Conservation (phyloP, 371 early-diverging fungal species). For the Mortierella sp. region DNA sequence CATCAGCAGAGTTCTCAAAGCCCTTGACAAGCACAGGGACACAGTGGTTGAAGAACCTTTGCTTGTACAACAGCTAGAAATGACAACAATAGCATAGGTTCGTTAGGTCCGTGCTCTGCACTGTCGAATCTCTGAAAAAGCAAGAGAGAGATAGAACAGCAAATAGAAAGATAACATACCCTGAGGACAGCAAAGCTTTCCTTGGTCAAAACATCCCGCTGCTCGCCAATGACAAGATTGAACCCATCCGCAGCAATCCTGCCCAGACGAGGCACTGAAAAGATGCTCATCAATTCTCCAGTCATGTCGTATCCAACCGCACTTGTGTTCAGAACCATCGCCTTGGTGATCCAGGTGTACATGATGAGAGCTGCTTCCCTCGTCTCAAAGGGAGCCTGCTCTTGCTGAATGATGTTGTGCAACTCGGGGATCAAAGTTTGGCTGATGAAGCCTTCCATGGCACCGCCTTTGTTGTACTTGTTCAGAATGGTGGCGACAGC, state of each 20-base stretch:
- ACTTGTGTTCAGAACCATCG: constrained; percentile 69
- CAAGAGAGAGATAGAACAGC: not conserved
- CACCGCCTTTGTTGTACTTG: constrained; percentile 70
- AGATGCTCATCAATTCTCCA: constrained; percentile 69
- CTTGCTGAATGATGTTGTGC: constrained; percentile 35
- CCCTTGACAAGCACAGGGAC: constrained; percentile 79
- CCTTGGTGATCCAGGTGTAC: constrained; percentile 72
- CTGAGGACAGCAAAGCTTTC: constrained; percentile 76
- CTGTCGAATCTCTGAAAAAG: not conserved
- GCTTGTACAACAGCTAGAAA: constrained; percentile 81
- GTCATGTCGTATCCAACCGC: constrained; percentile 69
- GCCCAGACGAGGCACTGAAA: constrained; percentile 62
- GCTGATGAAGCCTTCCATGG: constrained; percentile 36
- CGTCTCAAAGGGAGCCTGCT: constrained; percentile 27
- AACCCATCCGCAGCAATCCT: constrained; percentile 76
- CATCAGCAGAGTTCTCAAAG: constrained; percentile 66
- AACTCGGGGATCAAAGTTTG: constrained; percentile 44
- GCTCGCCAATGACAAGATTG: constrained; percentile 76
- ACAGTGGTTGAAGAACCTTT: constrained; percentile 83
- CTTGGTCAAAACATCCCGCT: constrained; percentile 77
- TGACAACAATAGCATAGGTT: not conserved
- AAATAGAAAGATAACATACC: constrained; percentile 55
- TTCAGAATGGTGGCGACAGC: constrained; percentile 72
- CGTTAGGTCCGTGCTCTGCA: not conserved
- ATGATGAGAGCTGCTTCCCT: constrained; percentile 47